Base-by-base conservation (phyloP, 345 rosid genomes). In the Bruguiera gymnorhiza region DNA sequence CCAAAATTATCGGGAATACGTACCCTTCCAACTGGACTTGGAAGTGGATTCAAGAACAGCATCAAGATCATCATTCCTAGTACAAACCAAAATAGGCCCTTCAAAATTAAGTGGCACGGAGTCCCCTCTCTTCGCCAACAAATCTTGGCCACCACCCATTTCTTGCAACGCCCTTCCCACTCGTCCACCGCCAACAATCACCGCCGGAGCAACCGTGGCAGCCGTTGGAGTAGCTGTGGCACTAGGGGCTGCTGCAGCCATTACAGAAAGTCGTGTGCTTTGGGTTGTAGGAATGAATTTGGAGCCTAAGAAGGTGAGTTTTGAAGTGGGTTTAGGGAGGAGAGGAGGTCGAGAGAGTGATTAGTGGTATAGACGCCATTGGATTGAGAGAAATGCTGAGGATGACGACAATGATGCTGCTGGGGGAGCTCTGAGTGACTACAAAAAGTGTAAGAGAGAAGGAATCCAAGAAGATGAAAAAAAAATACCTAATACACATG, bases 11-110 rank as follows among this genome's bases (percentile, higher is more conserved):
- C 24, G 24, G 24, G 24, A 0, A 24, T 24, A 24, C 24, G 24
- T 24, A 0, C 24, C 24, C 24, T 24, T 24, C 24, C 24, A 24
- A 0, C 24, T 24, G 24, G 24, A 24, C 24, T 24, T 24, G 24
- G 24, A 1, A 24, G 24, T 24, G 24, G 86, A 80, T 30, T 89
- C 87, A 54, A 94, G 88, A 77, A 91, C 96, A 54, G 97, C 90
- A 27, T 94, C 97, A 32, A 94, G 96, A 78, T 94, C 99, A 67
- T 94, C 98, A 73, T 94, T 94, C 69, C 99, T 80, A 1, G 99
- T 91, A 79, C 99, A 94, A 24, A 91, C 99, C 81, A 94, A 81
- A 56, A 94, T 87, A 6, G 97, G 97, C 36, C 97, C 97, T 63
- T 89, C 87, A 62, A 91, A 88, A 82, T 88, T 90, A 77, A 85